Percentiles rank a stretch among this genome's conserved stretches.
phyloP scores from a whole-genome alignment of 495 filamentous ascomycete genomes.

The Penicillium herquei region DNA sequence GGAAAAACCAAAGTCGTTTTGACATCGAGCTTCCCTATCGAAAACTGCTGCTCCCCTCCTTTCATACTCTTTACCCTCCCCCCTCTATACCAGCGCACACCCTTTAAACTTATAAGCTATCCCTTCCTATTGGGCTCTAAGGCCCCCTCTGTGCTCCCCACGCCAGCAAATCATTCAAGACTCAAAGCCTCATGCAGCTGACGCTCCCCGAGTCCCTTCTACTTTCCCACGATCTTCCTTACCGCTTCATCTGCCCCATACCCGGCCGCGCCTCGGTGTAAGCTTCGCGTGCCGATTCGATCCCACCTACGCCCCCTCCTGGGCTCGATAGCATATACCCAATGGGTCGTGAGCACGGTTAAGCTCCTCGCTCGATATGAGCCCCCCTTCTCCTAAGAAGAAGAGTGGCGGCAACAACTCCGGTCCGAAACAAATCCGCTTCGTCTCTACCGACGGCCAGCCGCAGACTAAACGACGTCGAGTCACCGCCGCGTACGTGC shows the following conservation, averaged over 20 bases:
- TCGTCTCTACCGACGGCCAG: slow-evolving; percentile 78
- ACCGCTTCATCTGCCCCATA: slow-evolving; percentile 15
- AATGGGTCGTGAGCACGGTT: slow-evolving; percentile 44
- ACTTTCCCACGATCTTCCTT: slow-evolving; percentile 14
- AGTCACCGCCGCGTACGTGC: slow-evolving; percentile 75
- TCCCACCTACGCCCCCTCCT: neutral
- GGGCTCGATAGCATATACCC: slow-evolving; percentile 17
- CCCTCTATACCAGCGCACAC: neutral
- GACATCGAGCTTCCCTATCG: too few species aligned
- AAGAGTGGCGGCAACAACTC: slow-evolving; percentile 38
- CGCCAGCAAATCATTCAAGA: neutral
- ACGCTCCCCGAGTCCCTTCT: slow-evolving; percentile 9
- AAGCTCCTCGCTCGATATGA: slow-evolving; percentile 45
- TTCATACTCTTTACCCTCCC: neutral
- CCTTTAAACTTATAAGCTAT: neutral
- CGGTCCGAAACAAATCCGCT: slow-evolving; percentile 60
- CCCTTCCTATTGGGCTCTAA: slow-evolving; percentile 23
- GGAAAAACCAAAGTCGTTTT: too few species aligned
- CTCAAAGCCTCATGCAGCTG: slow-evolving; percentile 2
- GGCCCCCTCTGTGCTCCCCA: slow-evolving; percentile 7
- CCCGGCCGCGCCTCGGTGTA: slow-evolving; percentile 3
- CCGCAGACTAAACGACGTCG: slow-evolving; percentile 77
- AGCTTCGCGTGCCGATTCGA: slow-evolving; percentile 5
- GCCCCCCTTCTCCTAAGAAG: slow-evolving; percentile 44
- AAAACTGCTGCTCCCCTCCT: slow-evolving; percentile 1